A percentile compares a stretch with the other conserved stretches of the same genome.
Conservation (phyloP, 352 stramenopile species). For the Pythium monospermum region DNA sequence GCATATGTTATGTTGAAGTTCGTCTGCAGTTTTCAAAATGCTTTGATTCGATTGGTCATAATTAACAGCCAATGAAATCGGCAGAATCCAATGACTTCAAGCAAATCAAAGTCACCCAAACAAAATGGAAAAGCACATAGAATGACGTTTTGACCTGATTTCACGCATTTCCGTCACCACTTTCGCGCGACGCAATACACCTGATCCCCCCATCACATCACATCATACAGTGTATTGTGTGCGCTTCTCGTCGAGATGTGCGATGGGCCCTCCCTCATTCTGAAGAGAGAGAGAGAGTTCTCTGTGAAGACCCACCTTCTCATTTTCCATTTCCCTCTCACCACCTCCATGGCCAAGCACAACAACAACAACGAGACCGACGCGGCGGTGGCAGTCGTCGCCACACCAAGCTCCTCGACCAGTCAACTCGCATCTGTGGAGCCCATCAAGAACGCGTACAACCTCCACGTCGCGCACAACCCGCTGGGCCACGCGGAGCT, state of each 20-base stretch:
- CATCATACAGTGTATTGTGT: background rate
- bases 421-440: background rate
- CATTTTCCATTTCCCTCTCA: background rate
- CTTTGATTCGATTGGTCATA: background rate
- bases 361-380: background rate
- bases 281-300: too few relatives aligned
- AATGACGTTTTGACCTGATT: too few relatives aligned
- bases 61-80: background rate
- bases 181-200: background rate
- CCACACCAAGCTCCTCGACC: background rate
- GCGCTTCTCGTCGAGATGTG: background rate
- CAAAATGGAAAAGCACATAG: background rate
- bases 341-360: background rate
- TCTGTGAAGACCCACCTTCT: background rate
- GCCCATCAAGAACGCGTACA: background rate
- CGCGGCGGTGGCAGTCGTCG: background rate
- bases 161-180: background rate
- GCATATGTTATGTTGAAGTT: too few relatives aligned
- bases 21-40: background rate
- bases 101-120: background rate
- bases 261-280: background rate
- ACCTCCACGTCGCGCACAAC: background rate
- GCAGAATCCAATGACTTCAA: background rate
- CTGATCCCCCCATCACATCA: background rate
- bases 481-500: slow-evolving; percentile 3